Base-by-base conservation (phyloP, 176 grass and related monocot species). In the Carex littledalei region DNA sequence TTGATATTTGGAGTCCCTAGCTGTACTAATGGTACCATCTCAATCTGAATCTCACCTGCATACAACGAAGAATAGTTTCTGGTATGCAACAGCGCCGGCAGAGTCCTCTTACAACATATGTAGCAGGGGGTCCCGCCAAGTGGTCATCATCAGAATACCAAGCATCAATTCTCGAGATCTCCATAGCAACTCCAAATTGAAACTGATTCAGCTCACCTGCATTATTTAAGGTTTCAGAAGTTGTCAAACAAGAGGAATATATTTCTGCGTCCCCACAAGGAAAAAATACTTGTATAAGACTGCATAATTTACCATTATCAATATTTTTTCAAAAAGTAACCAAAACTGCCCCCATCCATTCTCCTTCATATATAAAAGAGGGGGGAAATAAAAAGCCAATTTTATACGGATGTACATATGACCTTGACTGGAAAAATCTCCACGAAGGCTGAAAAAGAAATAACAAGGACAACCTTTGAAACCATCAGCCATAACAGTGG, bases 131-230 rank as follows among this genome's bases (percentile, higher is more conserved):
- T 84, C 89, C 84, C 21, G 88, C 86, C 14, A 87, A 85, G 54
- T 88, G 87, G 87, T 91, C 84, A 26, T 88, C 88, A 77, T 89
- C 87, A 49, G 91, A 95, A 89, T 92, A 98, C 93, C 95, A 98
- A 86, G 95, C 91, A 93, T 98, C 95, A 58, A 98, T 88, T 79
- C 95, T 87, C 65, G 93, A 98, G 79, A 98, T 98, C 81, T 93
- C 93, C 86, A 92, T 94, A 45, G 93, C 91, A 82, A 98, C 93
- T 84, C 95, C 95, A 86, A 88, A 79, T 90, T 98, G 95, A 84
- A 98, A 98, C 63, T 92, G 95, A 92, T 88, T 93, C 66, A 98
- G 89, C 82, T 95, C 91, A 17, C 95, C 95, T 98, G 65, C 11
- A 83, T n/a, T 78, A 79, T 2, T 5, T 87, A 9, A 90, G 68